Evolutionary conservation across 2,329 filamentous ascomycete species (phyloP).

Genomic region (Rhynchosporium graminicola): DNA sequence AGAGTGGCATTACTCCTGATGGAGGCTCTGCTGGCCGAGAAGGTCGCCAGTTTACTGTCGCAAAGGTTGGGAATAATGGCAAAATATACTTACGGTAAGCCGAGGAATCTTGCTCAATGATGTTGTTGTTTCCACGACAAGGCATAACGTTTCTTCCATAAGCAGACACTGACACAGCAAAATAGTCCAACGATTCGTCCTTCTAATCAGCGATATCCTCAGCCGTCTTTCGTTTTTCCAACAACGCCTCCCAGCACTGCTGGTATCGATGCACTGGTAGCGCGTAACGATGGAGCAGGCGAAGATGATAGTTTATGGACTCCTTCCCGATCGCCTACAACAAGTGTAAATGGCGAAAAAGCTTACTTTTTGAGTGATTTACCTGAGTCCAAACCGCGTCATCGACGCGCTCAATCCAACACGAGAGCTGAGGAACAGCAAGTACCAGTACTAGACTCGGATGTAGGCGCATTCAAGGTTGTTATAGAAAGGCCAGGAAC

Average conservation of each 20-base stretch:
- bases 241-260: conserved; percentile 61
- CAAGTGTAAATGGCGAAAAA: conserved; percentile 44
- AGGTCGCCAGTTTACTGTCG: conserved; percentile 63
- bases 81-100: conserved; percentile 78
- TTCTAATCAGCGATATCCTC: conserved; percentile 61
- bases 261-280: conserved; percentile 51
- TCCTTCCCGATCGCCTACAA: conserved; percentile 38
- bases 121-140: conserved; percentile 23
- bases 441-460: conserved; percentile 51
- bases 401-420: conserved; percentile 71
- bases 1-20: conserved; percentile 60
- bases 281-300: conserved; percentile 33
- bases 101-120: conserved; percentile 28
- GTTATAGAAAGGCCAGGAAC: conserved; percentile 73
- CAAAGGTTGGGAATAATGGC: conserved; percentile 81
- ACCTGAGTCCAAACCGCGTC: conserved; percentile 40
- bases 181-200: conserved; percentile 61
- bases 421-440: conserved; percentile 72
- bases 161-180: conserved; percentile 29
- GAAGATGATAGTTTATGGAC: conserved; percentile 40
- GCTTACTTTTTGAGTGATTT: conserved; percentile 28
- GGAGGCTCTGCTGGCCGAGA: conserved; percentile 54
- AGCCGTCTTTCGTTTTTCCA: conserved; percentile 61
- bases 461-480: conserved; percentile 73
- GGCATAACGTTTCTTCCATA: conserved; percentile 15